Conservation (phyloP, 257 asterid genomes). For the Thymus mandschuricus region DNA sequence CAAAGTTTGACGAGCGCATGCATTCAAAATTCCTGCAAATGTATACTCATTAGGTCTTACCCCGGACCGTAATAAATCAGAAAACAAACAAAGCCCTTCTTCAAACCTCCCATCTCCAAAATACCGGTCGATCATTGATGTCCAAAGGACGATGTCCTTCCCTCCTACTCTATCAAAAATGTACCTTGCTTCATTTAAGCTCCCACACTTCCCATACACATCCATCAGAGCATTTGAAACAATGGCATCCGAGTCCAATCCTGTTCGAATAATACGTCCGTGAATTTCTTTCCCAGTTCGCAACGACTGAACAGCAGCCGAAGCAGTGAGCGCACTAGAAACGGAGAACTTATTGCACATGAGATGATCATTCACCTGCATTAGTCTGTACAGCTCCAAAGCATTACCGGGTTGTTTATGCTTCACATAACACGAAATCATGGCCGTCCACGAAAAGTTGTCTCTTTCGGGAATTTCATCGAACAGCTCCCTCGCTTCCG, state of each 20-base stretch:
- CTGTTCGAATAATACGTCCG: conserved; percentile 56
- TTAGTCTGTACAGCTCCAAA: conserved; percentile 57
- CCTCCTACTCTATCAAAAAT: conserved; percentile 64
- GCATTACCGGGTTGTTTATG: conserved; percentile 55
- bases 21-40: conserved; percentile 64
- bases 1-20: conserved; percentile 56
- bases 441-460: conserved; percentile 78
- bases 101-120: conserved; percentile 71
- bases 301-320: conserved; percentile 66
- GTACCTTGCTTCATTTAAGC: conserved; percentile 62
- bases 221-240: conserved; percentile 77
- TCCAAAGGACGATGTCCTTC: conserved; percentile 75
- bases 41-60: conserved; percentile 70
- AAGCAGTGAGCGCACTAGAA: conserved; percentile 75
- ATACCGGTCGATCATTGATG: conserved; percentile 75
- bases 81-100: conserved; percentile 62
- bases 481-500: conserved; percentile 61
- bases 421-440: conserved; percentile 78
- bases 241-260: conserved; percentile 70
- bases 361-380: conserved; percentile 49
- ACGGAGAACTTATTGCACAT: conserved; percentile 56
- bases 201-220: conserved; percentile 83
- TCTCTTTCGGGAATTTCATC: conserved; percentile 74
- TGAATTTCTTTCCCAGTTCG: conserved; percentile 74
- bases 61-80: conserved; percentile 48